These are phyloP conservation scores for Corylus americana DNA, from an alignment of 306 rosid genomes.

Conservation along the genomic window DNA sequence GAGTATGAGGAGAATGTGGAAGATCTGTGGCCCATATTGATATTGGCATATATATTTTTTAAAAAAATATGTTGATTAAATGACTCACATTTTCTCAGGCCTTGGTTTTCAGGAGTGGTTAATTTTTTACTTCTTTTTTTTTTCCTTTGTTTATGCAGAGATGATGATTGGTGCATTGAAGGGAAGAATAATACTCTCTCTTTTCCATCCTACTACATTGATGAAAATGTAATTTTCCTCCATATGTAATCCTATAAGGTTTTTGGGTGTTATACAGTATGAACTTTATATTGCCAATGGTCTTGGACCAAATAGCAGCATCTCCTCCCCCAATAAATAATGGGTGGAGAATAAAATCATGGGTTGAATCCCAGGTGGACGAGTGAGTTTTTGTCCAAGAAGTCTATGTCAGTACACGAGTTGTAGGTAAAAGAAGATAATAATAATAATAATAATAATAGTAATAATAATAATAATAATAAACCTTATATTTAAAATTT, in stretches of 20 bases:
- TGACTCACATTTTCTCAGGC: conserved; percentile 10
- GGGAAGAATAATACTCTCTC: conserved; percentile 73
- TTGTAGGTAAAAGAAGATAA: background rate
- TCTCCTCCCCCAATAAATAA: background rate
- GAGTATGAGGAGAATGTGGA: background rate
- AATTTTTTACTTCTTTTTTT: conserved; percentile 27
- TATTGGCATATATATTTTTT: conserved; percentile 2
- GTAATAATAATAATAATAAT: too few species aligned
- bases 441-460: too few species aligned
- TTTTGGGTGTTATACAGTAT: background rate
- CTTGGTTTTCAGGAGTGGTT: conserved; percentile 12
- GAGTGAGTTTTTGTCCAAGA: background rate
- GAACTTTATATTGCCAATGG: background rate
- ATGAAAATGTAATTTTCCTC: conserved; percentile 82
- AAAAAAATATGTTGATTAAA: conserved; percentile 11
- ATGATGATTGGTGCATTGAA: conserved; percentile 89
- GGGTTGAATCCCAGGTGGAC: background rate
- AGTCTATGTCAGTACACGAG: background rate
- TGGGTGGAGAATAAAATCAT: background rate
- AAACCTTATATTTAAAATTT: conserved; percentile 7
- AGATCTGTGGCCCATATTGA: background rate
- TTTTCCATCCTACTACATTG: conserved; percentile 96
- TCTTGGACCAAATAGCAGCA: background rate
- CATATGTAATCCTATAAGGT: conserved; percentile 18
- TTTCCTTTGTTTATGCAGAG: conserved; percentile 64